Percentiles rank a stretch among this genome's conserved stretches.
These are phyloP conservation scores for Anisodus tanguticus DNA, from an alignment of 257 asterid genomes.

Conservation along the genomic window DNA sequence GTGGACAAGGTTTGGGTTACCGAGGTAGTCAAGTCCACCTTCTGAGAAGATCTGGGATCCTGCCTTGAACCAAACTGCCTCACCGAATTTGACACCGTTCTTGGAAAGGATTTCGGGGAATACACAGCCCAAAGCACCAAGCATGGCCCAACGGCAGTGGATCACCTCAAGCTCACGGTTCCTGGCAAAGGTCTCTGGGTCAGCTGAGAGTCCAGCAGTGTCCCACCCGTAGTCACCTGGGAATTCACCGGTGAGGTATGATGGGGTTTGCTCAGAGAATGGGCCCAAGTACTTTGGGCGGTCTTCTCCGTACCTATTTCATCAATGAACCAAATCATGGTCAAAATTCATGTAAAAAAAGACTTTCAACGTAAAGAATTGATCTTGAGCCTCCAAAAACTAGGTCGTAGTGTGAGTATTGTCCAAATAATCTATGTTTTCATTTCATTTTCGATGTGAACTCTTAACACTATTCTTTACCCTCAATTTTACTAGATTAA, in stretches of 20 bases:
- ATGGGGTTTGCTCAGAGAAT: conserved; percentile 89
- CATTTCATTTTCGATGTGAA: no score
- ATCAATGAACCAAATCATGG: neutral
- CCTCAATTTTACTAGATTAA: neutral
- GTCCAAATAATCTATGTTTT: no score
- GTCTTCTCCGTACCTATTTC: conserved; percentile 80
- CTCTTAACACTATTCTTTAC: no score
- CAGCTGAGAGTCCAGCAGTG: conserved; percentile 94
- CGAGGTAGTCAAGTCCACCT: conserved; percentile 87
- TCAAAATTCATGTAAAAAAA: neutral
- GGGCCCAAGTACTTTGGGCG: conserved; percentile 95
- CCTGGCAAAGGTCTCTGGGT: conserved; percentile 89
- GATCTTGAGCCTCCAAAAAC: no score
- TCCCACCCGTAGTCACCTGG: conserved; percentile 99
- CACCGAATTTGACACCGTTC: conserved; percentile 83
- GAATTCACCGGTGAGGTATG: conserved; percentile 86
- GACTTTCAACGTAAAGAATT: no score
- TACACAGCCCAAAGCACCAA: conserved; percentile 86
- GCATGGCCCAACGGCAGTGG: conserved; percentile 95
- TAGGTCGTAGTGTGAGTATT: no score
- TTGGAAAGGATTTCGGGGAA: conserved; percentile 78
- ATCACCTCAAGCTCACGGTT: conserved; percentile 93
- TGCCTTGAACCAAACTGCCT: conserved; percentile 94
- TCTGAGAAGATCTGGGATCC: conserved; percentile 89
- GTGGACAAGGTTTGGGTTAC: conserved; percentile 85